Evolutionary conservation across 495 filamentous ascomycete species (phyloP).

Genomic region (Neurospora tetraspora): DNA sequence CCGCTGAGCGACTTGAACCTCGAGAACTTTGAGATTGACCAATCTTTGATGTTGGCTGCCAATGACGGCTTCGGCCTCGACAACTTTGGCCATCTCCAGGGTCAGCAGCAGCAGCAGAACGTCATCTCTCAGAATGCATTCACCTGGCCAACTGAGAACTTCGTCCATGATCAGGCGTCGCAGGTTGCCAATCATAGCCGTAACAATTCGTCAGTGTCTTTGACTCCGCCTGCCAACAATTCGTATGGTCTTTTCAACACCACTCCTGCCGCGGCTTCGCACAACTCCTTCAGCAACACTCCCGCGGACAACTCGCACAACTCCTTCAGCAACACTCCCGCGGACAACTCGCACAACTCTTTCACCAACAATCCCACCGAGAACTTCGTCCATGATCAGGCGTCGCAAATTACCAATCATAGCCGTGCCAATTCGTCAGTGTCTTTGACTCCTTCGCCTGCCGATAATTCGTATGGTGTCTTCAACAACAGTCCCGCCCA

Average conservation of each 20-base stretch:
- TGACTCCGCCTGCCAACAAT: background rate
- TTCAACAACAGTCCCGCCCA: background rate
- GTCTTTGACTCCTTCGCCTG: background rate
- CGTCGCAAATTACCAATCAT: background rate
- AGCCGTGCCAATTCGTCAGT: background rate
- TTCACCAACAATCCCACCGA: background rate
- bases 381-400: background rate
- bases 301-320: background rate
- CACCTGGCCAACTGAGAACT: background rate
- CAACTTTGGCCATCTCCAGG: background rate
- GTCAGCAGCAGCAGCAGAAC: background rate
- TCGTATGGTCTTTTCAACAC: background rate
- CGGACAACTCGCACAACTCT: background rate
- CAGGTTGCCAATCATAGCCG: background rate
- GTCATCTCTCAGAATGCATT: background rate
- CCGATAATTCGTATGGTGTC: background rate
- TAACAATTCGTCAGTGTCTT: background rate
- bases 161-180: background rate
- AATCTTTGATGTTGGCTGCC: background rate
- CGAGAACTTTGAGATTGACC: background rate
- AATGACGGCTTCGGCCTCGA: background rate
- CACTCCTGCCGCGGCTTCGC: background rate
- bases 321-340: background rate
- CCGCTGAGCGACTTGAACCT: background rate
- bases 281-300: background rate